A percentile compares a stretch with the other conserved stretches of the same genome.
Evolutionary conservation across 2,329 filamentous ascomycete species (phyloP).

Genomic region (Sclerotinia sclerotiorum): DNA sequence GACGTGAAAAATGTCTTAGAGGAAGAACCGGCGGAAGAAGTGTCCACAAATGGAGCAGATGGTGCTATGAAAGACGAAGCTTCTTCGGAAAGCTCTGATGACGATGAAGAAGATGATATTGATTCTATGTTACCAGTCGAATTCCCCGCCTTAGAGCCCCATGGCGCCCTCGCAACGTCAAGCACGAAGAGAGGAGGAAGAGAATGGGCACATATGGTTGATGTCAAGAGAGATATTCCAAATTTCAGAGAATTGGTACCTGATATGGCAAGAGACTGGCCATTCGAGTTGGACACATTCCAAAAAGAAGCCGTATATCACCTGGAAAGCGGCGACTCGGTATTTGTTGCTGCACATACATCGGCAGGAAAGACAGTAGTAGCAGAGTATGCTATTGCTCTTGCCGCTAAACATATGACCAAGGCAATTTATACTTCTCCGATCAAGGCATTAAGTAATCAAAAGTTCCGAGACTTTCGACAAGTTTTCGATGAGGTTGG

Average conservation of each 20-base stretch:
- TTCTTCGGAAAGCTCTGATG: constrained; percentile 39
- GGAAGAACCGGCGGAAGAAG: constrained; percentile 22
- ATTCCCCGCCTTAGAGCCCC: constrained; percentile 86
- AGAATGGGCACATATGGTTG: constrained; percentile 98
- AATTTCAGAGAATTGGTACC: constrained; percentile 93
- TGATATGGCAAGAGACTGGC: constrained; percentile 94
- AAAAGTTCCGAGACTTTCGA: constrained; percentile 96
- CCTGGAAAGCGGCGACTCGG: constrained; percentile 91
- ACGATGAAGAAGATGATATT: constrained; percentile 63
- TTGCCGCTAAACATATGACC: constrained; percentile 98
- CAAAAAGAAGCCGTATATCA: constrained; percentile 99
- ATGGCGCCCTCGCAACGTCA: constrained; percentile 70
- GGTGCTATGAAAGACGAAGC: constrained; percentile 39
- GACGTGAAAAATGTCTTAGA: constrained; percentile 26
- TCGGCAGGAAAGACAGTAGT: constrained; percentile 98
- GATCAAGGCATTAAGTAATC: constrained; percentile 97
- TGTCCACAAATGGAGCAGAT: constrained; percentile 38
- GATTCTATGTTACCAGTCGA: constrained; percentile 88
- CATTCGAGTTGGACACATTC: constrained; percentile 96
- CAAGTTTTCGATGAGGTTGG: constrained; percentile 91
- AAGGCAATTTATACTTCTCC: constrained; percentile 99
- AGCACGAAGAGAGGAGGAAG: constrained; percentile 71
- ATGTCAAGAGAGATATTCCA: constrained; percentile 87
- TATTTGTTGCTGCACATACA: constrained; percentile 96
- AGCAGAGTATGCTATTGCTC: constrained; percentile 93